These are phyloP conservation scores for Apiotrichum akiyoshidainum DNA, from an alignment of 1,284 basidiomycete species.

Conservation along the genomic window DNA sequence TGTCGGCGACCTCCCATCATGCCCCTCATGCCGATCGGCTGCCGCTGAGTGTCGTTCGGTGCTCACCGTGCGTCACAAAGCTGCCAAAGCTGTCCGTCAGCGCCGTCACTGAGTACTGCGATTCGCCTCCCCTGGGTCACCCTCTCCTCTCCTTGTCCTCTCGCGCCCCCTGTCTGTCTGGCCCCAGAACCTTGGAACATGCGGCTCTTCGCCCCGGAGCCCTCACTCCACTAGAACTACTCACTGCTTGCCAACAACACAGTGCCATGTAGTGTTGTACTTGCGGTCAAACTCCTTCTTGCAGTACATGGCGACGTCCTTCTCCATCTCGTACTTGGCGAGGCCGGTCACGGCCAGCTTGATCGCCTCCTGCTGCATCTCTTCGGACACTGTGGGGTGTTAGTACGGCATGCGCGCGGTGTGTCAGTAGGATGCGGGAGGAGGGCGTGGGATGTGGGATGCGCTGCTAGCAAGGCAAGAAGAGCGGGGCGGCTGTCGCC, in stretches of 20 bases:
- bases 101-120: no score
- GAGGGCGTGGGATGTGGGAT: not conserved
- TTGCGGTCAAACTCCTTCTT: slow-evolving; percentile 95
- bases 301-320: slow-evolving; percentile 95
- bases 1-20: no score
- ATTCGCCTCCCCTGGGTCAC: no score
- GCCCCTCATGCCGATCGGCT: no score
- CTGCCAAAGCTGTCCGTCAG: slow-evolving; percentile 68
- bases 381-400: slow-evolving; percentile 64
- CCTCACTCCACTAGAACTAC: slow-evolving; percentile 18
- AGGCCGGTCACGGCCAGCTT: slow-evolving; percentile 81
- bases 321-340: slow-evolving; percentile 89
- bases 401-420: not conserved
- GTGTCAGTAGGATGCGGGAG: not conserved
- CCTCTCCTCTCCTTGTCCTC: no score
- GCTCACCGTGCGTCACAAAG: slow-evolving; percentile 92
- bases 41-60: not conserved
- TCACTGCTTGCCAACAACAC: slow-evolving; percentile 82
- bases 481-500: no score
- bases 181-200: no score
- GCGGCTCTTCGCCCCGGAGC: no score
- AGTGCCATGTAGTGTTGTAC: slow-evolving; percentile 89
- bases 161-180: no score
- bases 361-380: slow-evolving; percentile 90
- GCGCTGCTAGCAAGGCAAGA: no score